Percentiles rank a stretch among this genome's conserved stretches.
phyloP scores from a whole-genome alignment of 1,284 basidiomycete genomes.

The Cryptococcus depauperatus region DNA sequence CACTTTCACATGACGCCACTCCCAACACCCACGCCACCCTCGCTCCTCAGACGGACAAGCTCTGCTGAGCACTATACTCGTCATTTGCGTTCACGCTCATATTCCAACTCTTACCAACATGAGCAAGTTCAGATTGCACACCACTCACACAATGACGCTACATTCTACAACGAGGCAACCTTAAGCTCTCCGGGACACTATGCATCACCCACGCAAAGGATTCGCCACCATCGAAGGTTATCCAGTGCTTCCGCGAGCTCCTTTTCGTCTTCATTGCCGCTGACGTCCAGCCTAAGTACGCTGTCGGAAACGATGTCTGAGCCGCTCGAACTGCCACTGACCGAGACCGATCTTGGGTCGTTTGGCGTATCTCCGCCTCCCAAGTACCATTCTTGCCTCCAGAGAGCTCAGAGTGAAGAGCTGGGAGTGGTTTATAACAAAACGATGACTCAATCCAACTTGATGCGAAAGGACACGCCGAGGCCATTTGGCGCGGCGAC shows the following conservation, averaged over 20 bases:
- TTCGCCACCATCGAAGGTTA: neutral
- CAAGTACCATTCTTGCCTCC: neutral
- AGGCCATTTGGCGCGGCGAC: too few relatives aligned
- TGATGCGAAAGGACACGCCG: too few relatives aligned
- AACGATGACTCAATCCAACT: too few relatives aligned
- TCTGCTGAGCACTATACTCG: neutral
- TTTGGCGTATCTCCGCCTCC: too few relatives aligned
- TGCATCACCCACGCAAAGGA: too few relatives aligned
- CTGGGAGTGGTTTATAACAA: neutral
- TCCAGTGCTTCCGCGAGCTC: neutral
- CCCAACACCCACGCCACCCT: neutral
- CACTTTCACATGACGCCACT: conserved; percentile 1
- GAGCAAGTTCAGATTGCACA: neutral
- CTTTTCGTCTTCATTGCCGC: neutral
- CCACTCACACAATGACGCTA: neutral
- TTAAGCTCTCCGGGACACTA: too few relatives aligned
- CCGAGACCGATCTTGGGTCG: too few relatives aligned
- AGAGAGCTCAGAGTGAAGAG: neutral
- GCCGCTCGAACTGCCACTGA: neutral
- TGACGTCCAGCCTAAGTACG: neutral
- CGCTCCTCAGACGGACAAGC: neutral
- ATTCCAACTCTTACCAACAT: neutral
- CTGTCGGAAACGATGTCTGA: neutral
- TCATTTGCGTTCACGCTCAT: neutral
- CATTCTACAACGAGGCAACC: neutral